Base-by-base conservation (phyloP, 768 basidiomycete species). In the Erythrobasidium yunnanense region DNA sequence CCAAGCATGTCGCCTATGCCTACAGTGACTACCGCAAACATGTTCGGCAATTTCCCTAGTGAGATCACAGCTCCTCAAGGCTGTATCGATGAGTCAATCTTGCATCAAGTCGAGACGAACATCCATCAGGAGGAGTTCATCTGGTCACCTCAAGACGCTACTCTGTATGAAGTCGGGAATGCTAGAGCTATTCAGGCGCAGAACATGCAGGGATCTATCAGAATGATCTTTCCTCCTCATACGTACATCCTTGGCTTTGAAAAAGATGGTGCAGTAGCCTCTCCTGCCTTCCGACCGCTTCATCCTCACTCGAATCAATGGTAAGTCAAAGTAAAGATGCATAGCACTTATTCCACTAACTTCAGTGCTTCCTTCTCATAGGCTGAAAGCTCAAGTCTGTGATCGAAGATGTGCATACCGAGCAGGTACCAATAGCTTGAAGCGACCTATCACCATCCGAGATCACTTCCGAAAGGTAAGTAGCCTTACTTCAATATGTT, bases 381-480 rank as follows among this genome's bases (percentile, higher is more conserved):
- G 34, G 35, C 62, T 68, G 6, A 68, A 68, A 38, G 50, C 57
- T 30, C 67, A 68, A 53, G 67, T 63, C 15, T 68, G 67, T 29
- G 62, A 58, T 30, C 27, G 29, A 7, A 33, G 62, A 29, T 68
- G 67, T 51, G 49, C 55, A 11, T 63, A 68, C 27, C 29, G 42
- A n/a, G 47, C 49, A 4, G 67, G 67, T n/a, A 66, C 57, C 20
- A 58, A 45, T 29, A 53, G 32, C 1, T 29, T 62, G n/a, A 52
- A 68, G 62, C 57, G 67, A 22, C 67, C 67, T 8, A 58, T 68
- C 25, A 50, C 57, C 6, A 68, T 68, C 27, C 38, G 67, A 22
- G 67, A 68, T 33, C 67, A 68, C 45, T 63, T 62, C 45, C 63
- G 67, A n/a, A 60, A 63, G 30, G 60, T 63, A 33, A 6, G 60